Evolutionary conservation across 2,329 filamentous ascomycete species (phyloP), one percentile per base, ranked within the genome.

Genomic region (Neospermospora avenae): DNA sequence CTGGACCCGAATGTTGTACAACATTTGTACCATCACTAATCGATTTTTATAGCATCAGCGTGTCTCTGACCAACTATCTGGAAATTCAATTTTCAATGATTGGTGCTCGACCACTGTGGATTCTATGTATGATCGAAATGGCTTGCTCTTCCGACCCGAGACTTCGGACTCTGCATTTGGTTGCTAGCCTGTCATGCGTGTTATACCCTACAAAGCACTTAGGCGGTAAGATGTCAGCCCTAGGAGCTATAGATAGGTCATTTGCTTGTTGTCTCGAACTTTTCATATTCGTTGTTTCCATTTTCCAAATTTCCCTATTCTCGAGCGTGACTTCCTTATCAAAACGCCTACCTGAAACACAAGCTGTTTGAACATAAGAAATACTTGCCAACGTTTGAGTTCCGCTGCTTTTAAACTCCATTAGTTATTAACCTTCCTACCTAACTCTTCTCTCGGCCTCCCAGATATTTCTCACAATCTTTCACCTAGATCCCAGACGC

Each of bases 201-300:
- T 22, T 51, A 34, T 54, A 16, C 51, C 20, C 14, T 20, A 20
- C 11, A 16, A 34, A 42, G 24, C 18, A 20, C 13, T 54, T 35
- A 25, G 51, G 51, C 35, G 34, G 18, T 16, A 42, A 41, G 4
- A 14, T 51, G 51, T 54, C 51, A 54, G 51, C 51, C 51, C 51
- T 54, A 54, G 28, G 37, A 54, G 34, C 49, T n/a, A n/a, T n/a
- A n/a, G n/a, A n/a, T n/a, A n/a, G n/a, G n/a, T n/a, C 39, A 41
- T 28, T 54, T 7, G 25, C 18, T 22, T 39, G 1, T 52, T 24
- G 10, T 25, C 31, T 54, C 37, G 51, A 22, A 28, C 37, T 54
- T 54, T 54, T 24, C 14, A 13, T n/a, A n/a, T 42, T n/a, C 20
- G 13, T 16, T 51, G 48, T 16, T 51, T 51, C n/a, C n/a, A 28